Evolutionary conservation across 2,329 filamentous ascomycete genomes (phyloP), one percentile per base, ranked within the genome.

Genomic region (Epichloe amarillans): DNA sequence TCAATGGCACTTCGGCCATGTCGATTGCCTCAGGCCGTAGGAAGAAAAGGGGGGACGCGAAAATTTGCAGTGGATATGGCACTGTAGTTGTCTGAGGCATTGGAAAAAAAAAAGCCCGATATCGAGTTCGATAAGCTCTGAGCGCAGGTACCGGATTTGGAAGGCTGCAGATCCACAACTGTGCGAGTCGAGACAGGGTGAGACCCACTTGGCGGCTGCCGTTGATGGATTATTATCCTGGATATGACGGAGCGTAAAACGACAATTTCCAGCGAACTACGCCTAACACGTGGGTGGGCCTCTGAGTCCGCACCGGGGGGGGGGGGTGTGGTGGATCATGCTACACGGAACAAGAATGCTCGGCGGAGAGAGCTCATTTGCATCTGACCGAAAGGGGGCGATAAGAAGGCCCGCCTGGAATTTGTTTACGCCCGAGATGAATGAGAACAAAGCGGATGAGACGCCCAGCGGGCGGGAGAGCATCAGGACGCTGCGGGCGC

Each of bases 241-340:
- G 49, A 19, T 41, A 23, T 8, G 8, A 47, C 36, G 26, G 26
- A 19, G 15, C 37, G n/a, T 30, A 39, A 41, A 21, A 40, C 42
- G 33, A 45, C 48, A 46, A 42, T 36, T 51, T 46, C 42, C 37
- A 53, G 37, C 49, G 50, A 10, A 10, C 3, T 30, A 55, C 49
- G 51, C 50, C 49, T 46, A 41, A 48, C 56, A 56, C 54, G 57
- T 57, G 56, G 57, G 57, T 56, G 56, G 56, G 54, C 50, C 54
- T 49, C 40, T 26, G 39, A 30, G 23, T 33, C 52, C 50, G 50
- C 52, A 42, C 15, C 8, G 26, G 26, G 26, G 26, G 26, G n/a
- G n/a, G n/a, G n/a, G n/a, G n/a, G n/a, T n/a, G 26, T 23, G 50
- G 50, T 50, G 50, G 50, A 35, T 37, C 19, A 48, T 30, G 50